These are phyloP conservation scores for Erodium trifolium DNA, from an alignment of 441 rosid species.

Conservation along the genomic window DNA sequence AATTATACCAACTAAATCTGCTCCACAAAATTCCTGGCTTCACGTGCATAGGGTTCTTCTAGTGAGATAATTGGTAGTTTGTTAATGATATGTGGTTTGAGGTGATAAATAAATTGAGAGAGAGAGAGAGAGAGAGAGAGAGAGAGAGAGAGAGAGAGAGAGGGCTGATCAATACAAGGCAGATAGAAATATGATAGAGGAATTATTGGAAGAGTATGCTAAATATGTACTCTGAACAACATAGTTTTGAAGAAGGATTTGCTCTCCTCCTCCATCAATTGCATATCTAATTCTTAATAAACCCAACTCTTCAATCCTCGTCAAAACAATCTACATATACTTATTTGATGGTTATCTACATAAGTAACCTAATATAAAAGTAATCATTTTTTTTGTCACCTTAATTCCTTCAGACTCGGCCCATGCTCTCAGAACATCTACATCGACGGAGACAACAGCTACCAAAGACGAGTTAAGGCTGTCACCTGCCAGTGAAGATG, in stretches of 20 bases:
- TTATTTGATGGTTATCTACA: neutral
- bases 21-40: neutral
- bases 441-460: slow-evolving; percentile 80
- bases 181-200: neutral
- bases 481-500: slow-evolving; percentile 51
- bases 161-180: neutral
- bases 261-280: neutral
- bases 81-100: neutral
- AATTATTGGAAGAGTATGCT: neutral
- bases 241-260: neutral
- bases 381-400: slow-evolving; percentile 31
- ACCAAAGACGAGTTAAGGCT: slow-evolving; percentile 86
- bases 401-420: slow-evolving; percentile 76
- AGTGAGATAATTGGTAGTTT: neutral
- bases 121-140: neutral
- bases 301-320: neutral
- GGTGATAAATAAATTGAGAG: neutral
- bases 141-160: neutral
- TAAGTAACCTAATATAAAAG: neutral
- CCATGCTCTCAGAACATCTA: slow-evolving; percentile 65
- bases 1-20: neutral
- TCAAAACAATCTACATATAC: neutral
- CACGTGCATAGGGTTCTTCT: neutral
- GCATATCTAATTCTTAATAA: neutral
- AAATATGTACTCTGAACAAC: neutral